Evolutionary conservation across 2,329 filamentous ascomycete species (phyloP).

Genomic region (Fusarium chlamydosporum): DNA sequence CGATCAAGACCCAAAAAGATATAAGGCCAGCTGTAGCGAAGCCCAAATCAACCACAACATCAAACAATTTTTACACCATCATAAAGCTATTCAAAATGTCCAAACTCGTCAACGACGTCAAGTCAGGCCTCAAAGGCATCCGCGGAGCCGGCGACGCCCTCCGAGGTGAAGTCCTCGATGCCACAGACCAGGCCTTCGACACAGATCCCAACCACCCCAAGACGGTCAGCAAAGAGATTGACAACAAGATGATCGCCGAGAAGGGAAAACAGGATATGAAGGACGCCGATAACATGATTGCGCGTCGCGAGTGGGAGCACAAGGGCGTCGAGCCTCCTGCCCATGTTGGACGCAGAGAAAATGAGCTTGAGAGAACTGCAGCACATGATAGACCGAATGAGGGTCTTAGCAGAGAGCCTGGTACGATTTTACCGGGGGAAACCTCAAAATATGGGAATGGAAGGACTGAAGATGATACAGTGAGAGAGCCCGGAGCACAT

Average conservation of each 20-base stretch:
- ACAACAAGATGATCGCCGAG: slow-evolving; percentile 31
- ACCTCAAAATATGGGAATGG: slow-evolving; percentile 22
- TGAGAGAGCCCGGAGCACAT: neutral
- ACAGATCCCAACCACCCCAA: slow-evolving; percentile 34
- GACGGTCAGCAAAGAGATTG: neutral
- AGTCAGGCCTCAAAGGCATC: slow-evolving; percentile 46
- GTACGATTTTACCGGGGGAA: slow-evolving; percentile 21
- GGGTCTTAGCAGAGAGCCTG: slow-evolving; percentile 23
- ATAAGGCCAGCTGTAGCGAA: slow-evolving; percentile 7
- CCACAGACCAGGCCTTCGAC: slow-evolving; percentile 44
- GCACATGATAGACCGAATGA: slow-evolving; percentile 21
- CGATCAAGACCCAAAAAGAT: neutral
- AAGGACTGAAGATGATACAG: slow-evolving; percentile 2
- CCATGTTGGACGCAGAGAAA: slow-evolving; percentile 6
- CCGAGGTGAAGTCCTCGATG: slow-evolving; percentile 38
- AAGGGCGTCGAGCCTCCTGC: slow-evolving; percentile 27
- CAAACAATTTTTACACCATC: neutral
- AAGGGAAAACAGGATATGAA: slow-evolving; percentile 44
- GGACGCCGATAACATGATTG: slow-evolving; percentile 38
- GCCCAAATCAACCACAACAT: neutral
- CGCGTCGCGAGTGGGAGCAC: slow-evolving; percentile 40
- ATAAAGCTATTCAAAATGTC: slow-evolving; percentile 24
- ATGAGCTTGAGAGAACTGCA: slow-evolving; percentile 1
- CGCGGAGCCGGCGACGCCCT: slow-evolving; percentile 46
- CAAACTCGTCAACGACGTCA: slow-evolving; percentile 45